Conservation (phyloP, 163 green algal species). For the Scenedesmus sp. region DNA sequence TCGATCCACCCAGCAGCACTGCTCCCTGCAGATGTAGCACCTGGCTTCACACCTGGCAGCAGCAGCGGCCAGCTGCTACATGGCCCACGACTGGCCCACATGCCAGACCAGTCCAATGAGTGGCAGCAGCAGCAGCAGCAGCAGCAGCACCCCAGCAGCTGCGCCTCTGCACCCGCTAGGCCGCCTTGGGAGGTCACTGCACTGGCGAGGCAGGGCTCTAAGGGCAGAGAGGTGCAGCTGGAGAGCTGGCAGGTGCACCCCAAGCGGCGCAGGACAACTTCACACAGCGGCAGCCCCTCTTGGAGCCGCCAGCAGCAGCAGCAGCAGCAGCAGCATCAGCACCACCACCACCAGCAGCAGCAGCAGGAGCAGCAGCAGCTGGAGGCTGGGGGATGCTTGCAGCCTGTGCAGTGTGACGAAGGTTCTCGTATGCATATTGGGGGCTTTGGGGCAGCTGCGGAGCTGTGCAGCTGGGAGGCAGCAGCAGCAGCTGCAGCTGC, state of each 20-base stretch:
- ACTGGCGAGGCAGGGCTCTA: not conserved
- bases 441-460: not conserved
- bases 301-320: not conserved
- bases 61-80: not conserved
- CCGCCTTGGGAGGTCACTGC: not conserved
- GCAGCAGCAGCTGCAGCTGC: constrained; percentile 16
- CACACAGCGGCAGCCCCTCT: not conserved
- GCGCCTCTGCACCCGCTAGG: not conserved
- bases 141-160: not conserved
- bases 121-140: not conserved
- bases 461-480: constrained; percentile 5
- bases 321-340: constrained; percentile 2
- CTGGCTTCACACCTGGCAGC: not conserved
- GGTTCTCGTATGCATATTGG: not conserved
- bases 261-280: not conserved
- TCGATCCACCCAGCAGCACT: not conserved
- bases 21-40: not conserved
- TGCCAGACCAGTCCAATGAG: not conserved
- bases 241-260: constrained; percentile 7
- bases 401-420: not conserved
- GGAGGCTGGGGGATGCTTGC: not conserved
- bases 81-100: not conserved
- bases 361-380: constrained; percentile 2
- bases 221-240: not conserved
- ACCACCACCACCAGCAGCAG: not conserved